These are phyloP conservation scores for Aspergillus candidus DNA, from an alignment of 2,329 filamentous ascomycete species.

Conservation along the genomic window DNA sequence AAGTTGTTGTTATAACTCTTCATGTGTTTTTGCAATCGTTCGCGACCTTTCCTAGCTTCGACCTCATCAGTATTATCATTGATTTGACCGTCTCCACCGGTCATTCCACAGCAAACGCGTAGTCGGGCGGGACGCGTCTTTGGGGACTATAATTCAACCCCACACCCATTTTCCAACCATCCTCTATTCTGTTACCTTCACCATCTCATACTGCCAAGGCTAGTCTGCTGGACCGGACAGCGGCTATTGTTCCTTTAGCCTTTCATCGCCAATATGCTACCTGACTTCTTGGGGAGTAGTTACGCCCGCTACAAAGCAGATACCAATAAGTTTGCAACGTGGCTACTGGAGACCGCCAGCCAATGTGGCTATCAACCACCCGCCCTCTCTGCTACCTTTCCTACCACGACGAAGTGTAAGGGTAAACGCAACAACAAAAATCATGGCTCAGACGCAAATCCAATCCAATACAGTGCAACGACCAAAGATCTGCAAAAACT, in stretches of 20 bases:
- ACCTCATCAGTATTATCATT: too few species aligned
- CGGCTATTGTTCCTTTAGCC: not conserved
- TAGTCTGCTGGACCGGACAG: too few species aligned
- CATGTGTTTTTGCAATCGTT: too few species aligned
- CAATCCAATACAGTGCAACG: conserved; percentile 16
- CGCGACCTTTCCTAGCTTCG: too few species aligned
- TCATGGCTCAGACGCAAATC: conserved; percentile 8
- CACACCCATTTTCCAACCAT: too few species aligned
- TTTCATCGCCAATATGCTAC: conserved; percentile 15
- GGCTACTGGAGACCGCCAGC: conserved; percentile 22
- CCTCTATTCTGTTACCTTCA: too few species aligned
- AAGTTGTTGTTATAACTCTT: too few species aligned
- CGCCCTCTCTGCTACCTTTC: conserved; percentile 6
- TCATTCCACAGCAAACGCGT: too few species aligned
- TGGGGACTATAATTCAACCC: too few species aligned
- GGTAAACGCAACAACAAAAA: conserved; percentile 10
- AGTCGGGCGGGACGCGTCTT: too few species aligned
- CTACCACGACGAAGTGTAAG: conserved; percentile 6
- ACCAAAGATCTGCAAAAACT: conserved; percentile 20
- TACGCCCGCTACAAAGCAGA: conserved; percentile 24
- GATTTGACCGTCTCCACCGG: too few species aligned
- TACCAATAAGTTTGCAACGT: conserved; percentile 24
- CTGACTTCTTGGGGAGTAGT: conserved; percentile 21
- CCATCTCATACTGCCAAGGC: too few species aligned
- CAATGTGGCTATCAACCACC: conserved; percentile 19